Evolutionary conservation across 192 early-diverging fungal species (phyloP).

Genomic region (Backusella psychrophila): DNA sequence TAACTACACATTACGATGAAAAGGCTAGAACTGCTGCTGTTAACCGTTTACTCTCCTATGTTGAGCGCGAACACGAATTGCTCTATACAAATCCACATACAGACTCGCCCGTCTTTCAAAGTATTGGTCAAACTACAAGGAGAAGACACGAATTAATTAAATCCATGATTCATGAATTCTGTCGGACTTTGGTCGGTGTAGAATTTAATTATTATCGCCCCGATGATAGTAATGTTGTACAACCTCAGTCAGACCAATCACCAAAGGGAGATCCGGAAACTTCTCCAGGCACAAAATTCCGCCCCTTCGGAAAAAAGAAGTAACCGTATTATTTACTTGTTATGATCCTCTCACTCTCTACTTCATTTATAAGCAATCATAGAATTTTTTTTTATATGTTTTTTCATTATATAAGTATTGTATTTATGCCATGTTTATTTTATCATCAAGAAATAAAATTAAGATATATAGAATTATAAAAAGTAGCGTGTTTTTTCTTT

Average conservation of each 20-base stretch:
- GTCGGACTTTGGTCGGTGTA: constrained; percentile 45
- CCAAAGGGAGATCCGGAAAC: neutral
- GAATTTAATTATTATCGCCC: constrained; percentile 41
- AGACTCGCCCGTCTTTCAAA: constrained; percentile 27
- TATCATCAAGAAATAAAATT: neutral
- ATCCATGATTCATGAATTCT: constrained; percentile 52
- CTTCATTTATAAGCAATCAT: neutral
- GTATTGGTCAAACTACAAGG: constrained; percentile 25
- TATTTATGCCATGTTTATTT: neutral
- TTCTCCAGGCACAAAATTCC: constrained; percentile 1
- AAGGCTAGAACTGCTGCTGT: constrained; percentile 31
- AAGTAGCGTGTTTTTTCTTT: neutral
- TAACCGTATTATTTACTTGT: neutral
- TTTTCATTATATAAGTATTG: neutral
- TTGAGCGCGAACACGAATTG: constrained; percentile 24
- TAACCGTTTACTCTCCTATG: constrained; percentile 27
- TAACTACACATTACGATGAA: constrained; percentile 36
- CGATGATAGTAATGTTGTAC: constrained; percentile 5
- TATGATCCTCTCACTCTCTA: neutral
- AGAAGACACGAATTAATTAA: constrained; percentile 43
- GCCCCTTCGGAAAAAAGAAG: constrained; percentile 1
- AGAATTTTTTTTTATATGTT: neutral
- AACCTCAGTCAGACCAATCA: neutral
- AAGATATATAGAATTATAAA: neutral
- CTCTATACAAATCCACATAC: constrained; percentile 28